phyloP scores from a whole-genome alignment of 768 basidiomycete genomes.

The Tricholoma furcatifolium region DNA sequence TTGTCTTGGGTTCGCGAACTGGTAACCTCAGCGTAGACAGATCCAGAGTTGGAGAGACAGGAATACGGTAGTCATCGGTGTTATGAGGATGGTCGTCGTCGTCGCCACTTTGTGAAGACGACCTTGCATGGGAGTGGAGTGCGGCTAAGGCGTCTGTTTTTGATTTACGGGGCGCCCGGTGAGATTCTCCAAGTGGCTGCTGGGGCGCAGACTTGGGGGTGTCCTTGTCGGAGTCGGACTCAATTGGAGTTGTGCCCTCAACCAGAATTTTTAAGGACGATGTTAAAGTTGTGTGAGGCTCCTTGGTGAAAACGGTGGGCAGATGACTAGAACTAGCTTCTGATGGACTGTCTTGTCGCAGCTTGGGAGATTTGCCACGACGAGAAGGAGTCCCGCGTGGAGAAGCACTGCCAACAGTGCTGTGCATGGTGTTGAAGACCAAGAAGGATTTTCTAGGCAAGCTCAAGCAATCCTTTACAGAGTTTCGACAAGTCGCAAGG shows the following conservation, averaged over 20 bases:
- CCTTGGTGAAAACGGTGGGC: constrained; percentile 49
- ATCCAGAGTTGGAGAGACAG: constrained; percentile 63
- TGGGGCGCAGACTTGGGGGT: constrained; percentile 34
- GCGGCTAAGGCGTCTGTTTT: constrained; percentile 87
- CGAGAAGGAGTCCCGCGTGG: constrained; percentile 62
- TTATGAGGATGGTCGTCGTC: constrained; percentile 44
- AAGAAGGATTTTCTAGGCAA: constrained; percentile 34
- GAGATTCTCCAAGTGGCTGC: constrained; percentile 42
- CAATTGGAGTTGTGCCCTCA: constrained; percentile 69
- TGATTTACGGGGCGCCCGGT: constrained; percentile 84
- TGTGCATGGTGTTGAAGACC: constrained; percentile 38
- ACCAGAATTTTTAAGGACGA: constrained; percentile 78
- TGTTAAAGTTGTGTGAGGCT: constrained; percentile 52
- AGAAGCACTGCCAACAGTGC: constrained; percentile 42
- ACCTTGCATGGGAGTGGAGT: constrained; percentile 64
- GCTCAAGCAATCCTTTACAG: constrained; percentile 33
- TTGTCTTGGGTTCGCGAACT: constrained; percentile 38
- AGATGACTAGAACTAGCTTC: constrained; percentile 44
- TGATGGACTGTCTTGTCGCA: constrained; percentile 45
- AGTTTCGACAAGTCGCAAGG: constrained; percentile 39
- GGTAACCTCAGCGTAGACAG: constrained; percentile 70
- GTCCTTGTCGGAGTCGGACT: constrained; percentile 40
- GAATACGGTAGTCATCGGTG: constrained; percentile 56
- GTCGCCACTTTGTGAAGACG: constrained; percentile 52
- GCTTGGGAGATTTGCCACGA: constrained; percentile 60